Percentiles rank a stretch among this genome's conserved stretches.
Evolutionary conservation across 2,329 filamentous ascomycete genomes (phyloP).

Genomic region (Plenodomus lindquistii): DNA sequence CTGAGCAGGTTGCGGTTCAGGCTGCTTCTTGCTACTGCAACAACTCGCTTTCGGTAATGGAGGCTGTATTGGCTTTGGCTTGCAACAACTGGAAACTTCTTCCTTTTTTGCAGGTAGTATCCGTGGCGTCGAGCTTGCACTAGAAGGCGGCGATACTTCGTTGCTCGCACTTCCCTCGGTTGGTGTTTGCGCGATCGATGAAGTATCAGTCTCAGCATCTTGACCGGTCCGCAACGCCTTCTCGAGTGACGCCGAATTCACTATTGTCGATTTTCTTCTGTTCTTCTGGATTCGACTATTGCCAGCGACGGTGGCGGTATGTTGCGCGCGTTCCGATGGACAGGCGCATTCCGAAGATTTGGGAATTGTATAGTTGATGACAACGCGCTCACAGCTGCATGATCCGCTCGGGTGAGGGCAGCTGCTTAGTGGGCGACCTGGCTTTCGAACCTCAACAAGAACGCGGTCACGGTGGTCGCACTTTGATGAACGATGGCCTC

Average conservation of each 20-base stretch:
- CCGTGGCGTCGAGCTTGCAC: constrained; percentile 44
- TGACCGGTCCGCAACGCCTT: constrained; percentile 41
- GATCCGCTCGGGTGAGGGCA: constrained; percentile 69
- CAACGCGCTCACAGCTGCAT: constrained; percentile 67
- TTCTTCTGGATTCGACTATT: constrained; percentile 40
- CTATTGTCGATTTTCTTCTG: constrained; percentile 33
- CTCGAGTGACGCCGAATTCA: constrained; percentile 36
- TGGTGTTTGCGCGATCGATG: constrained; percentile 36
- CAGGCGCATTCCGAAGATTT: constrained; percentile 47
- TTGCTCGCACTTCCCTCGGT: constrained; percentile 41
- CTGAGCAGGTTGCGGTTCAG: constrained; percentile 18
- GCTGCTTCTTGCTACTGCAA: constrained; percentile 31
- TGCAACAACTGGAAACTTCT: constrained; percentile 37
- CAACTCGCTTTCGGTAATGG: constrained; percentile 29
- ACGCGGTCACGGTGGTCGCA: constrained; percentile 71
- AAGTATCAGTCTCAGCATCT: constrained; percentile 37
- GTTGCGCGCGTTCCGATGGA: constrained; percentile 35
- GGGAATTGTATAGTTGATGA: constrained; percentile 52
- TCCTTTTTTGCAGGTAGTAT: constrained; percentile 32
- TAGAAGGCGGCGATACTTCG: constrained; percentile 38
- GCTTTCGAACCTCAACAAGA: constrained; percentile 72
- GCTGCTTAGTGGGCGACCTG: constrained; percentile 69
- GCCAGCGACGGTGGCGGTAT: constrained; percentile 22
- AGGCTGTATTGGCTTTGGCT: constrained; percentile 27
- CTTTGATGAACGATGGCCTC: constrained; percentile 75